Evolutionary conservation across 495 filamentous ascomycete genomes (phyloP).

Genomic region (Penicillium argentinense): DNA sequence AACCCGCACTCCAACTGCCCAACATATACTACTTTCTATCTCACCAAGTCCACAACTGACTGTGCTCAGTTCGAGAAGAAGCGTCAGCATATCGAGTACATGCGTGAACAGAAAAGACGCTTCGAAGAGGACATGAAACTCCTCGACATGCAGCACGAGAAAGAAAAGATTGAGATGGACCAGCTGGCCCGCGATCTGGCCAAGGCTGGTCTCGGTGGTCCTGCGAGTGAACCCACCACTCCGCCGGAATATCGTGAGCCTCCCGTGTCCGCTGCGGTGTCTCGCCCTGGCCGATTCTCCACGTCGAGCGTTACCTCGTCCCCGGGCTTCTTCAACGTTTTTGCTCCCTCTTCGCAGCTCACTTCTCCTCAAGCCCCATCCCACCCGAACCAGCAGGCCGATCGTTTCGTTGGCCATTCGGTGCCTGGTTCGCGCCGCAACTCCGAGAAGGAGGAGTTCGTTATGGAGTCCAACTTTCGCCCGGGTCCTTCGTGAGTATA

Average conservation of each 20-base stretch:
- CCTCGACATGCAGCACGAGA: constrained; percentile 76
- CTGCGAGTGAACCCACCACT: constrained; percentile 91
- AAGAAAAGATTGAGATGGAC: constrained; percentile 77
- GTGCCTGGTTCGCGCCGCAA: constrained; percentile 80
- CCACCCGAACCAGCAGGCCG: constrained; percentile 23
- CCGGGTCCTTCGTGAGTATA: constrained; percentile 43
- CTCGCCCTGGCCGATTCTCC: constrained; percentile 79
- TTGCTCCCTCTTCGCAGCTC: constrained; percentile 64
- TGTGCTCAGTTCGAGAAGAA: constrained; percentile 81
- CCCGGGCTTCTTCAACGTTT: constrained; percentile 71
- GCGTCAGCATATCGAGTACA: constrained; percentile 77
- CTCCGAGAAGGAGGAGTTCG: constrained; percentile 48
- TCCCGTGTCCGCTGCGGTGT: constrained; percentile 69
- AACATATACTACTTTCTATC: too few species aligned
- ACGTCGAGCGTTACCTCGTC: constrained; percentile 79
- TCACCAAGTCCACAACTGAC: constrained; percentile 21
- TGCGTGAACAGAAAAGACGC: constrained; percentile 78
- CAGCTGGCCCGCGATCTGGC: constrained; percentile 76
- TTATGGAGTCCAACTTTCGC: constrained; percentile 36
- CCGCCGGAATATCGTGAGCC: constrained; percentile 90
- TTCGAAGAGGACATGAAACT: constrained; percentile 88
- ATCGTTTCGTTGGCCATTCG: constrained; percentile 69
- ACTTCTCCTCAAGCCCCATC: constrained; percentile 55
- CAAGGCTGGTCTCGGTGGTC: constrained; percentile 61
- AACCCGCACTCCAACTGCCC: too few species aligned